These are phyloP conservation scores for Saposhnikovia divaricata DNA, from an alignment of 129 eudicot species.

Conservation along the genomic window DNA sequence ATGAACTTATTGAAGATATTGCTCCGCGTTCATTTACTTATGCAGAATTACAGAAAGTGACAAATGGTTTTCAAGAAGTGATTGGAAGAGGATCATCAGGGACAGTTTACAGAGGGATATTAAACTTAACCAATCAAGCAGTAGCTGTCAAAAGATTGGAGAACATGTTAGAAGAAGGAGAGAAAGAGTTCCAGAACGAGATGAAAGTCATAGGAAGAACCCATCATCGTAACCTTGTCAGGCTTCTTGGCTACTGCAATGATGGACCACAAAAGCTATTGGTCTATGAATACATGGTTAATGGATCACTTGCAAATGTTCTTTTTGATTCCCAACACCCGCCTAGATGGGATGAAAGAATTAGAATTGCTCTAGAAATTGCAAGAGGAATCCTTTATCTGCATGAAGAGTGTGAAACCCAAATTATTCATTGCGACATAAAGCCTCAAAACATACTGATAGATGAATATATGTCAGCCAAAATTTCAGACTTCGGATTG, in stretches of 20 bases:
- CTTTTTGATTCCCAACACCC: no score
- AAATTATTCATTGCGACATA: no score
- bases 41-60: no score
- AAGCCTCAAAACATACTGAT: background rate
- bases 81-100: background rate
- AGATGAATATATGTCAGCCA: background rate
- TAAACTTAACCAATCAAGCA: constrained; percentile 12
- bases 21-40: no score
- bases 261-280: constrained; percentile 26
- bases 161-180: constrained; percentile 21
- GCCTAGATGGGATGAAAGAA: no score
- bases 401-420: no score
- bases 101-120: constrained; percentile 24
- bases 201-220: constrained; percentile 36
- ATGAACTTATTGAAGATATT: background rate
- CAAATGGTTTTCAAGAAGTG: no score
- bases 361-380: no score
- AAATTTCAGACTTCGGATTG: background rate
- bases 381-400: no score
- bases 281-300: constrained; percentile 23
- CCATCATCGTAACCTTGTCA: constrained; percentile 33
- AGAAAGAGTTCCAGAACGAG: constrained; percentile 34
- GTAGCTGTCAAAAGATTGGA: constrained; percentile 38
- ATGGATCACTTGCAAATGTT: no score
- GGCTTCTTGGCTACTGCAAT: constrained; percentile 27